Evolutionary conservation across 768 basidiomycete genomes (phyloP), one percentile per base, ranked within the genome.

Genomic region (Naganishia vishniacii): DNA sequence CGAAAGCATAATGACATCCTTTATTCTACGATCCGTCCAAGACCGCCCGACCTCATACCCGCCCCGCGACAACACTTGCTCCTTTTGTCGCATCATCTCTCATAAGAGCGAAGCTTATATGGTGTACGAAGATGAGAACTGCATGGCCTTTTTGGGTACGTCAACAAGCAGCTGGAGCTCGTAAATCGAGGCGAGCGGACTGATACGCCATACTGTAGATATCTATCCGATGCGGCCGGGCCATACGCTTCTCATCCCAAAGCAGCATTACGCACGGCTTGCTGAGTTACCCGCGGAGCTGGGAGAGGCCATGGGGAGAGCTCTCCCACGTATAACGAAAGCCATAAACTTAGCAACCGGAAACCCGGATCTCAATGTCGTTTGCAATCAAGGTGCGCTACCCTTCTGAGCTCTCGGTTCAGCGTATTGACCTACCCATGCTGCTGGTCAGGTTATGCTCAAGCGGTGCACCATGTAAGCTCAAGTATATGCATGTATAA

Each of bases 321-420:
- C 61, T 5, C 32, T 68, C 20, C 65, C 67, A n/a, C 51, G 45
- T 3, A 48, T 68, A n/a, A 58, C 60, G 2, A 65, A 56, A 25
- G 67, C 67, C 11, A 64, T 68, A 18, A 62, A 48, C 18, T 23
- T 37, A 67, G 67, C 63, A 29, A 68, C 61, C 32, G 56, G 65
- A 16, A 65, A 65, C 40, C 46, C 46, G 4, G 67, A 65, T 40
- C 53, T 68, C 26, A 68, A 68, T 31, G 64, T 68, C 37, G 67
- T 68, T 25, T 68, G 67, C 37, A 68, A 68, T 47, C 67, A 68
- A 59, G 67, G 66, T 58, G 56, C 48, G 53, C 29, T 20, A 41
- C 11, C 6, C 4, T 15, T 3, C 5, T 3, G n/a, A 1, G 20
- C 13, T 29, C n/a, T 23, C 18, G 4, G 20, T 15, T n/a, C 25